These are phyloP conservation scores for Firmiana major DNA, from an alignment of 345 rosid species.

Conservation along the genomic window DNA sequence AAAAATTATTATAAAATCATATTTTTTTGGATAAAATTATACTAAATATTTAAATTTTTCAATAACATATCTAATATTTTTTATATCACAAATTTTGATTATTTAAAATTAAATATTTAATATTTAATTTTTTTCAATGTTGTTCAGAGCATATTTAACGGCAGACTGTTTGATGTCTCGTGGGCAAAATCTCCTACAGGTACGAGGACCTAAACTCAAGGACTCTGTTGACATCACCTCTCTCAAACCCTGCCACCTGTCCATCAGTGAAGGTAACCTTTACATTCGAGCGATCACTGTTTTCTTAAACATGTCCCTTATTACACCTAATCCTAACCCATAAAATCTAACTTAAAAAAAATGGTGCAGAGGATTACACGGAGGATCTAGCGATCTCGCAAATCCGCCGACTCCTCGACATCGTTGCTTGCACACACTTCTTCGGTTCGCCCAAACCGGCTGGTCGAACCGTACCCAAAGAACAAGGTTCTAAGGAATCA, in stretches of 20 bases:
- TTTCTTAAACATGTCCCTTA: background rate
- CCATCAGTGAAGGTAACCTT: slow-evolving; percentile 53
- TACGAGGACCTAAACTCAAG: slow-evolving; percentile 81
- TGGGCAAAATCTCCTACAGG: slow-evolving; percentile 32
- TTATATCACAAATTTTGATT: too few species aligned
- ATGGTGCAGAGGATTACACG: slow-evolving; percentile 71
- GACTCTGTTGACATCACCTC: slow-evolving; percentile 73
- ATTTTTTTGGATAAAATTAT: too few species aligned
- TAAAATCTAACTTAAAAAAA: background rate
- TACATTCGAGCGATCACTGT: slow-evolving; percentile 22
- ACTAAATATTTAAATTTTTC: too few species aligned
- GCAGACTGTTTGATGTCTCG: background rate
- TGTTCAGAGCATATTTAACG: too few species aligned
- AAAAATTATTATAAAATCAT: too few species aligned
- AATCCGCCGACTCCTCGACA: slow-evolving; percentile 84
- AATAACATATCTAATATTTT: too few species aligned
- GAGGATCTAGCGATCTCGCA: slow-evolving; percentile 71
- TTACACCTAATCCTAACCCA: background rate
- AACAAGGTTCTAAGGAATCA: slow-evolving; percentile 25
- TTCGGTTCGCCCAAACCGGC: slow-evolving; percentile 62
- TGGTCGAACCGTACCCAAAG: slow-evolving; percentile 32
- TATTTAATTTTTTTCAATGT: too few species aligned
- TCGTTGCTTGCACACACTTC: slow-evolving; percentile 78
- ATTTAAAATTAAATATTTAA: too few species aligned
- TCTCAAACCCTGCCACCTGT: slow-evolving; percentile 90